Base-by-base conservation (phyloP, 345 rosid species). In the Citrus medica region DNA sequence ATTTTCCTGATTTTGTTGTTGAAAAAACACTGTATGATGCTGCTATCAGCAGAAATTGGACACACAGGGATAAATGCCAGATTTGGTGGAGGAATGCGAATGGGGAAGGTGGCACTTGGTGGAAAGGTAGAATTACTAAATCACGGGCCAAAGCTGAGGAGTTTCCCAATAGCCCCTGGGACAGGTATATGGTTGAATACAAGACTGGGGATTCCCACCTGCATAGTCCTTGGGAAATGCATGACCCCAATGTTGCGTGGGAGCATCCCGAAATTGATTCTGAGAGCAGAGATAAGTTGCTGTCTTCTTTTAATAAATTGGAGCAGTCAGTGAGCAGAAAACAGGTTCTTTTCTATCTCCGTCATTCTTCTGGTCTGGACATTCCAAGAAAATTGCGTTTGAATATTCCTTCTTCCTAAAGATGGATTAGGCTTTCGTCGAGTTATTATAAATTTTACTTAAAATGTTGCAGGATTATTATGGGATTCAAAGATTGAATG, bases 191-290 rank as follows among this genome's bases (percentile, higher is more conserved):
- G 9, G 79, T 96, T 28, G 82, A 42, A 61, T 96, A 96, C 73
- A 84, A 79, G 80, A 85, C 83, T 74, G 96, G 88, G 33, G 86
- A 89, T 68, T 77, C 73, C n/a, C 87, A 80, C 71, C 82, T 37
- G 7, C 98, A 96, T 85, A 92, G 98, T 84, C 94, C 98, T 60
- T 96, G 99, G 99, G 98, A 96, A 86, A 89, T 96, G 86, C 90
- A 88, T 68, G 98, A 94, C 81, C 91, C 86, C 67, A 85, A 83
- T 48, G 56, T 81, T 72, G 73, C 79, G 55, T 87, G 91, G 90
- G 91, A 87, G 78, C 92, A 85, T 71, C 89, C 97, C 62, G 87
- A 69, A 63, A 86, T 94, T 25, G 95, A 88, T 79, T 80, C 67
- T 69, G 89, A 73, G 82, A 83, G 69, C 22, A 88, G 83, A 81